A percentile compares a stretch with the other conserved stretches of the same genome.
Evolutionary conservation across 768 basidiomycete genomes (phyloP).

Genomic region (Termitomyces sp.): DNA sequence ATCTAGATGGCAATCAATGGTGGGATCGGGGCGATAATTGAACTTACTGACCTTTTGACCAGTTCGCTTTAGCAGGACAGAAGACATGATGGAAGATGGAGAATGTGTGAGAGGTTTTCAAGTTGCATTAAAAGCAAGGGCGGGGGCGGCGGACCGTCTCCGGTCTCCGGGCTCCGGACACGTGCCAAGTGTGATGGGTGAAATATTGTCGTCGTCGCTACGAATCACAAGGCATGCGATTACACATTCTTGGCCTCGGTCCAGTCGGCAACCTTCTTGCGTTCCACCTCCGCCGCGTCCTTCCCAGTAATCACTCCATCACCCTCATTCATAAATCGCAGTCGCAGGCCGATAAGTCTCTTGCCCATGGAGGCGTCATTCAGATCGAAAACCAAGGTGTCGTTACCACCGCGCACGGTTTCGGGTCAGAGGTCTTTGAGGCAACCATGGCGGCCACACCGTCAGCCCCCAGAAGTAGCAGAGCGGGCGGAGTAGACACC

Average conservation of each 20-base stretch:
- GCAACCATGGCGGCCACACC: background rate
- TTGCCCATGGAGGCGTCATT: conserved; percentile 30
- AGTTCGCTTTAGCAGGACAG: conserved; percentile 52
- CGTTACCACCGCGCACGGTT: conserved; percentile 34
- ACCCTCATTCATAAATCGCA: conserved; percentile 62
- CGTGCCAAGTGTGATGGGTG: background rate
- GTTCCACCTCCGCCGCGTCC: conserved; percentile 63
- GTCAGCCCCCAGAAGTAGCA: conserved; percentile 4
- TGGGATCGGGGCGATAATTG: background rate
- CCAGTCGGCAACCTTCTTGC: conserved; percentile 80
- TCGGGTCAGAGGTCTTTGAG: conserved; percentile 44
- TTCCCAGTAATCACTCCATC: conserved; percentile 48
- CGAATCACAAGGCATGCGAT: conserved; percentile 43
- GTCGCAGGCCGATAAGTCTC: conserved; percentile 28
- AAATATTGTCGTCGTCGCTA: too few relatives aligned
- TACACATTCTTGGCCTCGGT: conserved; percentile 76
- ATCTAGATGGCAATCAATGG: conserved; percentile 34
- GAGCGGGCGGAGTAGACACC: conserved; percentile 11
- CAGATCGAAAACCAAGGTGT: conserved; percentile 46
- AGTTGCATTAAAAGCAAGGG: background rate
- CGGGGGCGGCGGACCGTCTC: background rate
- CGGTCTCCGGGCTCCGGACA: background rate
- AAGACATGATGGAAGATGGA: conserved; percentile 33
- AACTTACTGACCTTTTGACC: conserved; percentile 42
- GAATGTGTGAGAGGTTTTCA: conserved; percentile 1